Percentiles rank a stretch among this genome's conserved stretches.
phyloP scores from a whole-genome alignment of 768 basidiomycete genomes.

The Mycena metata region DNA sequence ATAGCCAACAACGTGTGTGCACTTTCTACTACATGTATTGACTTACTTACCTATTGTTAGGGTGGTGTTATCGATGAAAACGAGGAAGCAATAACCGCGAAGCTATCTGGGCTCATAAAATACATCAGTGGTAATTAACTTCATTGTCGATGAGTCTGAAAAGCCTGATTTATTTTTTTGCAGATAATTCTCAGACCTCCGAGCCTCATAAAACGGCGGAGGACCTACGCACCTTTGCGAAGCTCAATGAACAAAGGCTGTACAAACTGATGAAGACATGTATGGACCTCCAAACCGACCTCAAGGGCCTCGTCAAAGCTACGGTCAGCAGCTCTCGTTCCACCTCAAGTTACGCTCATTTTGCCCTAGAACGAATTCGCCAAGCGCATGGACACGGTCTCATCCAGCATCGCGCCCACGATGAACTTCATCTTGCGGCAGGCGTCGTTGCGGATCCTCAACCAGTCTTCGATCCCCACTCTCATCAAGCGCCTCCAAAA shows the following conservation, averaged over 20 bases:
- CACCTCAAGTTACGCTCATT: neutral
- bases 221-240: slow-evolving; percentile 87
- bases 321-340: slow-evolving; percentile 61
- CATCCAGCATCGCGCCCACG: slow-evolving; percentile 71
- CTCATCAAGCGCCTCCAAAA: slow-evolving; percentile 79
- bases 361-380: slow-evolving; percentile 78
- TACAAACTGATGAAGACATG: slow-evolving; percentile 89
- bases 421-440: slow-evolving; percentile 80
- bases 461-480: slow-evolving; percentile 87
- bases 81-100: slow-evolving; percentile 71
- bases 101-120: slow-evolving; percentile 68
- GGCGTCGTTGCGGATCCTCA: slow-evolving; percentile 79
- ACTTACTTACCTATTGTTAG: slow-evolving; percentile 55
- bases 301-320: slow-evolving; percentile 84
- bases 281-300: slow-evolving; percentile 86
- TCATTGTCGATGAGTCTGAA: neutral
- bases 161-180: slow-evolving; percentile 20
- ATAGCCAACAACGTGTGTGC: slow-evolving; percentile 86
- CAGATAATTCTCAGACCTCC: slow-evolving; percentile 65
- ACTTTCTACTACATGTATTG: neutral
- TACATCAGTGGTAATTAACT: slow-evolving; percentile 69
- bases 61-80: slow-evolving; percentile 92
- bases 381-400: slow-evolving; percentile 80
- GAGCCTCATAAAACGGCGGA: slow-evolving; percentile 83
- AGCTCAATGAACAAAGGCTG: slow-evolving; percentile 85